Evolutionary conservation across 805 yeast genomes (phyloP).

Genomic region (Metschnikowia aberdeeniae): DNA sequence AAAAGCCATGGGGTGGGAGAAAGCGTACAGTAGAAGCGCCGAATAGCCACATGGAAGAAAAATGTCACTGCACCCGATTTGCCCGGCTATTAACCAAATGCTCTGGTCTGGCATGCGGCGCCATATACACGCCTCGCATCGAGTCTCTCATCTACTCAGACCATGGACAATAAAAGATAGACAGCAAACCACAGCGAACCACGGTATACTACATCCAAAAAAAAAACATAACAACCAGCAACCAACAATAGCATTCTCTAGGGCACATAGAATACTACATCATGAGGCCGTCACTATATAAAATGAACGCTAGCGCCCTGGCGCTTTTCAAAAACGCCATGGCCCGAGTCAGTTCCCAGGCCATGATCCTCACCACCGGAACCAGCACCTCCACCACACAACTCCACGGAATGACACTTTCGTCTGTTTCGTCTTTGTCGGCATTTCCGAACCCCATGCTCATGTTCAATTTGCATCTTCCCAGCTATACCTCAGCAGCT

Average conservation of each 20-base stretch:
- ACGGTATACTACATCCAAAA: too few relatives aligned
- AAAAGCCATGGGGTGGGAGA: too few relatives aligned
- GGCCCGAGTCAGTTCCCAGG: conserved; percentile 38
- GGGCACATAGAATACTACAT: background rate
- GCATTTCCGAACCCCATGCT: conserved; percentile 72
- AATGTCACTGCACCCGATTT: too few relatives aligned
- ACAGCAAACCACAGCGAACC: too few relatives aligned
- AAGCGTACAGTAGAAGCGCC: too few relatives aligned
- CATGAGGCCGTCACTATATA: conserved; percentile 1
- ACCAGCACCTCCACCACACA: conserved; percentile 1
- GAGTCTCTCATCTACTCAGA: too few relatives aligned
- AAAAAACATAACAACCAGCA: too few relatives aligned
- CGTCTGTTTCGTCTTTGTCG: conserved; percentile 81
- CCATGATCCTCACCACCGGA: conserved; percentile 40
- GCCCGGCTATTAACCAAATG: too few relatives aligned
- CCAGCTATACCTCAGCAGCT: conserved; percentile 72
- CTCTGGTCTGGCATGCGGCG: too few relatives aligned
- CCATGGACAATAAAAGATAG: too few relatives aligned
- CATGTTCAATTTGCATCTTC: conserved; percentile 82
- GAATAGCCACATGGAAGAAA: too few relatives aligned
- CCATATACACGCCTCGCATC: too few relatives aligned
- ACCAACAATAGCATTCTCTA: background rate
- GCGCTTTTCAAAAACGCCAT: conserved; percentile 27
- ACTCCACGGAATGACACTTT: conserved; percentile 74
- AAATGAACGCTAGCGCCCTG: background rate